phyloP scores from a whole-genome alignment of 169 alveolate genomes.

The Eimeria sp. region DNA sequence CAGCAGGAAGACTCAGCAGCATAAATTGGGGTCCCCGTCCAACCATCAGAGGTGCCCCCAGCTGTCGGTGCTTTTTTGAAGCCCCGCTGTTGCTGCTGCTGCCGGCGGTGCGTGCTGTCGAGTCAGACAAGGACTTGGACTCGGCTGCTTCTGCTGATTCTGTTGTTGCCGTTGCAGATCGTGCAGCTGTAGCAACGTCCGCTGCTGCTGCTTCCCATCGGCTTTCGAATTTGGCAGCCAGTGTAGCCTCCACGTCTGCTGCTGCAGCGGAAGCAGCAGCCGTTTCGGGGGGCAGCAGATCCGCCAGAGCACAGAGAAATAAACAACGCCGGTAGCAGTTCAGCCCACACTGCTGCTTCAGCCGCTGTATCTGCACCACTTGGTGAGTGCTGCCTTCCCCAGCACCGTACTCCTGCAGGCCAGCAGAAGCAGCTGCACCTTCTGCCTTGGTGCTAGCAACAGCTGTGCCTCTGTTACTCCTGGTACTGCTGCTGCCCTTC shows the following conservation, averaged over 20 bases:
- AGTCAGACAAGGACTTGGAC: background rate
- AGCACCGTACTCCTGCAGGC: background rate
- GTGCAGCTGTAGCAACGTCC: background rate
- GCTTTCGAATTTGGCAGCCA: slow-evolving; percentile 31
- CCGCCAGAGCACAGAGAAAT: slow-evolving; percentile 18
- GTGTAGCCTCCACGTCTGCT: slow-evolving; percentile 3
- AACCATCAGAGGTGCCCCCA: slow-evolving; percentile 26
- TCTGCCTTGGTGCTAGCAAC: background rate
- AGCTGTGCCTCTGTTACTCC: background rate
- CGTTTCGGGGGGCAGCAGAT: background rate
- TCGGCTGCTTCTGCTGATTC: background rate
- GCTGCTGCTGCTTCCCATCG: slow-evolving; percentile 3
- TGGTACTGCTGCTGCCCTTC: slow-evolving; percentile 13
- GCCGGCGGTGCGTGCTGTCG: background rate
- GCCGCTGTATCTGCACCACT: slow-evolving; percentile 1
- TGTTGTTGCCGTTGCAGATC: background rate
- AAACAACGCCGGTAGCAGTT: slow-evolving; percentile 53
- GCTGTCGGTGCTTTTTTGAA: background rate
- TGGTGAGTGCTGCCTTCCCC: background rate
- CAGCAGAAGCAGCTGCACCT: background rate
- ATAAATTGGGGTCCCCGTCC: slow-evolving; percentile 52
- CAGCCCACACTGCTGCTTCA: slow-evolving; percentile 23
- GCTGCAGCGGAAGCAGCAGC: slow-evolving; percentile 6
- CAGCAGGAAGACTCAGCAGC: slow-evolving; percentile 44
- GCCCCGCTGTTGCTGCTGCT: slow-evolving; percentile 11